Percentiles rank a stretch among this genome's conserved stretches.
These are phyloP conservation scores for Blastobotrys attinorum DNA, from an alignment of 805 yeast species.

Conservation along the genomic window DNA sequence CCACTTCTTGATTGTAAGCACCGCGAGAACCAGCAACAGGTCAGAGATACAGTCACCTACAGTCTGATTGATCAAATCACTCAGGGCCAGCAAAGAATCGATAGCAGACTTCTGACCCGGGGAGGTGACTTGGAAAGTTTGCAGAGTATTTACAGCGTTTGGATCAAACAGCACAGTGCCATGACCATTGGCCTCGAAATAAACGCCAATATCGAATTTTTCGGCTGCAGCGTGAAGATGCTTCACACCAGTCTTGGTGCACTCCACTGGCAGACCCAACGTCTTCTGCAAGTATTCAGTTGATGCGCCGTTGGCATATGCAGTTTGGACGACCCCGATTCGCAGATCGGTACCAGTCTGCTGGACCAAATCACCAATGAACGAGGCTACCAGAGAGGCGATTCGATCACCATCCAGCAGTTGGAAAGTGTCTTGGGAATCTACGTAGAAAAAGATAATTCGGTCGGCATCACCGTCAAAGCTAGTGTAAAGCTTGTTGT, in stretches of 20 bases:
- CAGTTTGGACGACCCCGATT: conserved; percentile 91
- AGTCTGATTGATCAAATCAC: conserved; percentile 81
- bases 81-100: conserved; percentile 48
- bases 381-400: conserved; percentile 71
- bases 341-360: conserved; percentile 34
- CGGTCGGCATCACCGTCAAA: conserved; percentile 98
- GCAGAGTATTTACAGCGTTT: conserved; percentile 34
- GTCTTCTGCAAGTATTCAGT: conserved; percentile 57
- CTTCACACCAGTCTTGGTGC: conserved; percentile 95
- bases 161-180: conserved; percentile 86
- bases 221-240: conserved; percentile 90
- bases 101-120: conserved; percentile 44
- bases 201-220: conserved; percentile 81
- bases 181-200: conserved; percentile 99
- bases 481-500: conserved; percentile 55
- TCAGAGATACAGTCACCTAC: conserved; percentile 99
- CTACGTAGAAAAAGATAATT: conserved; percentile 58
- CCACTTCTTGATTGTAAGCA: conserved; percentile 48
- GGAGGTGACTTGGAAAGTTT: conserved; percentile 31
- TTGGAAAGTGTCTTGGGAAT: conserved; percentile 27
- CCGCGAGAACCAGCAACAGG: conserved; percentile 64
- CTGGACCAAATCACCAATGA: conserved; percentile 43
- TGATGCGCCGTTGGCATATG: conserved; percentile 93
- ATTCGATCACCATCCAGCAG: conserved; percentile 88
- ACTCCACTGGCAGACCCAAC: conserved; percentile 68